Percentiles rank a stretch among this genome's conserved stretches.
These are phyloP conservation scores for Aspergillus udagawae DNA, from an alignment of 2,329 filamentous ascomycete species.

Conservation along the genomic window DNA sequence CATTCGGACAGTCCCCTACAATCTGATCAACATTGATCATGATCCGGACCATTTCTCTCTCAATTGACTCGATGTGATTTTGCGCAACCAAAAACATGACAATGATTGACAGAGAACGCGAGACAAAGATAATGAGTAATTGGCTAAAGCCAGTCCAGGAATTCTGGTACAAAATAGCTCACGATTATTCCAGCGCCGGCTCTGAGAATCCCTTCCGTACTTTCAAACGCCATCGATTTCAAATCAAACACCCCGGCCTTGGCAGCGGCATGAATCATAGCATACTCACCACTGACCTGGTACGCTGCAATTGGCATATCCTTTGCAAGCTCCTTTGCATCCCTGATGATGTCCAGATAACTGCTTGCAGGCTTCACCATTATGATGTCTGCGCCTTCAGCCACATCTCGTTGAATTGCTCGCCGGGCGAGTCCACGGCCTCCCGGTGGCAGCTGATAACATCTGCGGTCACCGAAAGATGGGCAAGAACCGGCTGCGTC, in stretches of 20 bases:
- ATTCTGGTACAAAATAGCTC: conserved; percentile 87
- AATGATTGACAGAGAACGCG: neutral
- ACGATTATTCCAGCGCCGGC: conserved; percentile 91
- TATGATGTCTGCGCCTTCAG: conserved; percentile 93
- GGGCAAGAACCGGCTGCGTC: conserved; percentile 90
- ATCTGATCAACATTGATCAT: neutral
- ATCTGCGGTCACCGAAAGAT: conserved; percentile 89
- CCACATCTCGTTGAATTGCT: conserved; percentile 84
- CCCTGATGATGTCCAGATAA: conserved; percentile 95
- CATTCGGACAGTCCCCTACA: neutral
- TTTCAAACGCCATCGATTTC: conserved; percentile 91
- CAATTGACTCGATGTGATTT: neutral
- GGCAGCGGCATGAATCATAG: conserved; percentile 94
- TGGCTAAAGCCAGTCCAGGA: conserved; percentile 56
- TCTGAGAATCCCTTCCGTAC: conserved; percentile 85
- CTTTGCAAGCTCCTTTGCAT: conserved; percentile 89
- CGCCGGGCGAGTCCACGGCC: conserved; percentile 86
- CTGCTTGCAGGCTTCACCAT: conserved; percentile 98
- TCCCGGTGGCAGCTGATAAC: conserved; percentile 93
- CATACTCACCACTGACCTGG: conserved; percentile 94
- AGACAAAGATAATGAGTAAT: neutral
- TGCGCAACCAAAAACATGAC: neutral
- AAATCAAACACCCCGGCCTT: conserved; percentile 96
- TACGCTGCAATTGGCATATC: conserved; percentile 94
- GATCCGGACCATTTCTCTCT: neutral